Base-by-base conservation (phyloP, 1,284 basidiomycete species). In the Rhodotorula sp. region DNA sequence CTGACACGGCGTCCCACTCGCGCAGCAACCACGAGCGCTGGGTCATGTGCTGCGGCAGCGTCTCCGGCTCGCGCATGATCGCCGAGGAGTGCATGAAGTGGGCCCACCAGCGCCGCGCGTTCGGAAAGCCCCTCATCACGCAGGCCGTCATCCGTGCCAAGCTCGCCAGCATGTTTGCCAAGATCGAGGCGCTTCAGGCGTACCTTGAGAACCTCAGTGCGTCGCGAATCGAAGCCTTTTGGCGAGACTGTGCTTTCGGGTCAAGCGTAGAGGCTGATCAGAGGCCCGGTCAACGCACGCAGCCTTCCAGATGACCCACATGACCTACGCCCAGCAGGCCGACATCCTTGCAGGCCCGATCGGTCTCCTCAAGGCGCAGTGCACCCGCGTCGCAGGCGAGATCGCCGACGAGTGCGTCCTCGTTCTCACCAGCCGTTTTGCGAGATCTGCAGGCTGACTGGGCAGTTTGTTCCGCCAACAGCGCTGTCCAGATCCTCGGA, bases 11-110 rank as follows among this genome's bases (percentile, higher is more conserved):
- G 15, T 46, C 16, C 46, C 51, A 1, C 11, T 11, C 26, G 37
- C 50, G 34, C 54, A 59, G 53, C 54, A 73, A 72, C 66, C 80
- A 81, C 76, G 81, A 82, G 74, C 81, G 81, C 50, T 82, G 81
- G 81, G 81, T 81, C 67, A 82, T 82, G 80, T 81, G 80, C 77
- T 74, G 80, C 78, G 78, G 78, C 40, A 77, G 76, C 31, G 79
- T 81, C 24, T 58, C 67, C 20, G 66, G 72, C 59, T 48, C 59
- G 18, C 65, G 77, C 40, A 66, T 71, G 50, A 68, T 76, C 60
- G 37, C 67, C 44, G 77, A 78, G 62, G 74, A 77, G 63, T 71
- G 70, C 69, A 71, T 77, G 65, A 74, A 72, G 56, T 76, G 75
- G 77, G 70, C 70, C 5, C 69, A 73, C 58, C 71, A 71, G 64